Conservation (phyloP, 306 rosid species). For the Quercus suber region DNA sequence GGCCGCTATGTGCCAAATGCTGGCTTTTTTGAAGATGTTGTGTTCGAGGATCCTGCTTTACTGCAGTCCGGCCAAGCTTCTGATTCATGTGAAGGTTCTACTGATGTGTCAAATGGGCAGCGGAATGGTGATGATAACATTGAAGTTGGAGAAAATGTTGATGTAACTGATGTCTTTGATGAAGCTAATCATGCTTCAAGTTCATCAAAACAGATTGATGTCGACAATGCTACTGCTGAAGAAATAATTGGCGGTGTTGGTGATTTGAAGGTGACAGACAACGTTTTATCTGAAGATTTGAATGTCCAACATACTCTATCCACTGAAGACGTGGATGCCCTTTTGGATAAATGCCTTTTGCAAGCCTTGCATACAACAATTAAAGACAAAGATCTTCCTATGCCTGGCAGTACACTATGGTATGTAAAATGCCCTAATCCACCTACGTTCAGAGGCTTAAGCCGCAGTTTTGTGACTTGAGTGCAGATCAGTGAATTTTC, state of each 20-base stretch:
- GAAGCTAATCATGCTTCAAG: conserved; percentile 26
- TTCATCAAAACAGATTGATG: conserved; percentile 15
- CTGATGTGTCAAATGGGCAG: conserved; percentile 40
- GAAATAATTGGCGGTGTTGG: conserved; percentile 43
- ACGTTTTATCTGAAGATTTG: conserved; percentile 33
- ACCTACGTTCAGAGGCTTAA: too few species aligned
- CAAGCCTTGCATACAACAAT: conserved; percentile 88
- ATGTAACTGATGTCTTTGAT: conserved; percentile 30
- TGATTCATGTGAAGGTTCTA: conserved; percentile 31
- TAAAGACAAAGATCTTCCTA: conserved; percentile 82
- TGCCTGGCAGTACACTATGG: conserved; percentile 98
- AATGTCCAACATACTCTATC: conserved; percentile 58
- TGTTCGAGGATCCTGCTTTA: conserved; percentile 74
- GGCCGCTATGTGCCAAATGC: conserved; percentile 77
- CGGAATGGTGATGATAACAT: conserved; percentile 20
- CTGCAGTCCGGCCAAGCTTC: conserved; percentile 35
- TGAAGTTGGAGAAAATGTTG: conserved; percentile 35
- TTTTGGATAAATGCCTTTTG: conserved; percentile 87
- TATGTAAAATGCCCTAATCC: conserved; percentile 20
- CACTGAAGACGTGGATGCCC: conserved; percentile 63
- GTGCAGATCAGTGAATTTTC: too few species aligned
- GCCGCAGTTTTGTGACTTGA: too few species aligned
- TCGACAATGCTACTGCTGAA: conserved; percentile 24
- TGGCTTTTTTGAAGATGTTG: conserved; percentile 82
- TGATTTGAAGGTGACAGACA: conserved; percentile 59